phyloP scores from a whole-genome alignment of 139 green algal genomes.

The Volvox reticuliferus region DNA sequence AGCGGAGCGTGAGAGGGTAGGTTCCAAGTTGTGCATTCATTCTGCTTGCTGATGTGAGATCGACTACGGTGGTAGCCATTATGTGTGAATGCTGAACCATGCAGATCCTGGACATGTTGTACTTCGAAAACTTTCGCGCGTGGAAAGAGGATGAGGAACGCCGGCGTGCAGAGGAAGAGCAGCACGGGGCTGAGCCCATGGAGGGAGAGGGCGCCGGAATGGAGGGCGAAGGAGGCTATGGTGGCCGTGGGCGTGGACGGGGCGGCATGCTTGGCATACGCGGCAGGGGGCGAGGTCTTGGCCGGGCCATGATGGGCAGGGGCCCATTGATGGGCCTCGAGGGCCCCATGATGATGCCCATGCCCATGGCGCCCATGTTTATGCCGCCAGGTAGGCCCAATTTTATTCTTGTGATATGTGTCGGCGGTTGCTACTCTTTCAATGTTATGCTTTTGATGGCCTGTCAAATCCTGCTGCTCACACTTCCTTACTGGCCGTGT shows the following conservation, averaged over 20 bases:
- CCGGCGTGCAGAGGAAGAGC: conserved; percentile 47
- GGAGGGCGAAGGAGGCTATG: conserved; percentile 37
- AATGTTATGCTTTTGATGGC: too few species aligned
- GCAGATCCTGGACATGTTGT: conserved; percentile 76
- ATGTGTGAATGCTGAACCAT: neutral
- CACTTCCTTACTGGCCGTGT: too few species aligned
- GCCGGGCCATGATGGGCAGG: conserved; percentile 41
- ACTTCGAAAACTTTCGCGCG: conserved; percentile 76
- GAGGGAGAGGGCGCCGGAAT: conserved; percentile 41
- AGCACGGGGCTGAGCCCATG: neutral
- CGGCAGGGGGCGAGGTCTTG: conserved; percentile 26
- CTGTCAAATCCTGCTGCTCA: too few species aligned
- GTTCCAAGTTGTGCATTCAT: neutral
- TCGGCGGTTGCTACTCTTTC: too few species aligned
- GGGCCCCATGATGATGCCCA: conserved; percentile 58
- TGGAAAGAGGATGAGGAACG: conserved; percentile 68
- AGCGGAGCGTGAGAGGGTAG: conserved; percentile 62
- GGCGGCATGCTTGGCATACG: conserved; percentile 42
- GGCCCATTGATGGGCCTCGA: conserved; percentile 53
- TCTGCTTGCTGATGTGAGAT: neutral
- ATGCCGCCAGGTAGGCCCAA: conserved; percentile 52
- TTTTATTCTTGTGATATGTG: too few species aligned
- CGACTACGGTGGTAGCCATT: too few species aligned
- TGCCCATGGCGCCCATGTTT: conserved; percentile 59
- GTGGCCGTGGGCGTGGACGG: conserved; percentile 50